Base-by-base conservation (phyloP, 2,329 filamentous ascomycete genomes). In the Fusarium succisae region DNA sequence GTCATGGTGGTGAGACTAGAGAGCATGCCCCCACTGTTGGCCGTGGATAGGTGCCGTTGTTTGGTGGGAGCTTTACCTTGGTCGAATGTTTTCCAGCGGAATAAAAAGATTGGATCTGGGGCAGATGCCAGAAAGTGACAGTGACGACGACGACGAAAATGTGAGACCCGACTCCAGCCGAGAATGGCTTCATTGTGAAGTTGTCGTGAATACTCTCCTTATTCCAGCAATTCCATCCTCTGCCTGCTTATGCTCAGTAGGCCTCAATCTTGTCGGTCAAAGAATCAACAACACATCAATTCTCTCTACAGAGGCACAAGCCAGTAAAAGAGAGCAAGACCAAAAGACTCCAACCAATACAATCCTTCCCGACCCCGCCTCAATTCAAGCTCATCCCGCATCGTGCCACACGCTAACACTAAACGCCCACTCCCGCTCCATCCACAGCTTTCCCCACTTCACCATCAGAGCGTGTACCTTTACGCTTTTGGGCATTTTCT, bases 1-100 rank as follows among this genome's bases (percentile, higher is more conserved):
- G 74, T 76, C 74, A 76, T 76, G 74, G 74, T 76, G 74, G 74
- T 76, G 63, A 76, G 74, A 76, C 69, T 22, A 30, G 32, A 55
- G 58, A 51, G 44, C 15, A 37, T 41, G 63, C 47, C 72, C 66
- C 72, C 72, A 68, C 72, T 66, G 38, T 55, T 66, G 70, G 55
- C 70, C 66, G 37, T 53, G 44, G n/a, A 63, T 30, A 44, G 70
- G 38, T 58, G 35, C 53, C 66, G 37, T 47, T 70, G 26, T 54
- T 61, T 70, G 60, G 54, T 63, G 61, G 57, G 28, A 59, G 70
- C 60, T 69, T 61, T 64, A 50, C 56, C 54, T 50, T 63, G 64
- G 69, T 75, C 72, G 72, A 70, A 75, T 63, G 72, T 75, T 74
- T 66, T 68, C 30, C 37, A 43, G 20, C 30, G 43, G 51, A 66